phyloP scores from a whole-genome alignment of 129 eudicot species.

The Flaveria linearis region DNA sequence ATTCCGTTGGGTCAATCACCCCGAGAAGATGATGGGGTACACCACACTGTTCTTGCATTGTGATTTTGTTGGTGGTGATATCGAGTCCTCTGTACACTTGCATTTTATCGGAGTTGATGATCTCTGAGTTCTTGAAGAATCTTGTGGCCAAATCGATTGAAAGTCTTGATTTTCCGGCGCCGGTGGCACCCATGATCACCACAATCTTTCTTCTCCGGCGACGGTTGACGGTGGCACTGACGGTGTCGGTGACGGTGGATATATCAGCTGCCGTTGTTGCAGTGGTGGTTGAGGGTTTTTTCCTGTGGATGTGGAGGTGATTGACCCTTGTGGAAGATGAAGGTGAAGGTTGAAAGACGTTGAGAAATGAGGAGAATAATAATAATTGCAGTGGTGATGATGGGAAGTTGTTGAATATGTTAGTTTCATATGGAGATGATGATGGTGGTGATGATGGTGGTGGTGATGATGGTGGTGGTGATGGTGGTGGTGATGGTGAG shows the following conservation, averaged over 20 bases:
- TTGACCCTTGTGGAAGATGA: background rate
- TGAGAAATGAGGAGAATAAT: constrained; percentile 10
- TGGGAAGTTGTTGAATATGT: constrained; percentile 6
- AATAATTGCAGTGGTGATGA: constrained; percentile 23
- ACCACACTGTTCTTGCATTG: constrained; percentile 42
- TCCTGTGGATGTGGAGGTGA: constrained; percentile 10
- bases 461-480: background rate
- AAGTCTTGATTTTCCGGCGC: constrained; percentile 80
- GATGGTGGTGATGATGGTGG: constrained; percentile 6
- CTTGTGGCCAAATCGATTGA: constrained; percentile 60
- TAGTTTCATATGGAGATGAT: constrained; percentile 37
- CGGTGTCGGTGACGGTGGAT: too few relatives aligned
- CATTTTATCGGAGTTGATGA: constrained; percentile 84
- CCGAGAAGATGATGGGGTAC: constrained; percentile 79
- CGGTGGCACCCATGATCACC: constrained; percentile 74
- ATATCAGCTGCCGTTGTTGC: background rate
- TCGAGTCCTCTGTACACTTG: constrained; percentile 68
- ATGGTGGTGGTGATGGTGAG: background rate
- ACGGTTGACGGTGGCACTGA: background rate
- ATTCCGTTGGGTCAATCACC: constrained; percentile 40
- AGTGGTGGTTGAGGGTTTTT: constrained; percentile 7
- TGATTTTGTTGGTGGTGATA: constrained; percentile 80
- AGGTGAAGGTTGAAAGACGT: constrained; percentile 5
- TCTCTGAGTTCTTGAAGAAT: constrained; percentile 42
- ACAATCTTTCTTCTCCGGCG: constrained; percentile 43